Evolutionary conservation across 1,139 yeast species (phyloP), one percentile per base, ranked within the genome.

Genomic region (Protomyces inundatus): DNA sequence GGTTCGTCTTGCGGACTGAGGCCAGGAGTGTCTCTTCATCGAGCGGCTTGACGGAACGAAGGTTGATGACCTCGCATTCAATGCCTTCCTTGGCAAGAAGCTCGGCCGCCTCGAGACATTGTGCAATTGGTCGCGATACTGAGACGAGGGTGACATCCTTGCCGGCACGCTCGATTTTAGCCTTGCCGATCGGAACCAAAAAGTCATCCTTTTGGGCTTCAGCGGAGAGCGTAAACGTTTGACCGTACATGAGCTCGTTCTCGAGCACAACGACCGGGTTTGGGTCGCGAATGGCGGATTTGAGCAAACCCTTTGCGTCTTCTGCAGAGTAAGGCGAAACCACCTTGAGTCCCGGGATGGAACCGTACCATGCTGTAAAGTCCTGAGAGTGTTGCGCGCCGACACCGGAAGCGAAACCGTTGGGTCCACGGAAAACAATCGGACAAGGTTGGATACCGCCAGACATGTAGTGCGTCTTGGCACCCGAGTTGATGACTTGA

Each of bases 361-460:
- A 82, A 70, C 97, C 98, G 80, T 95, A 93, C 98, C 98, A 93
- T 64, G 97, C 90, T 66, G 97, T 84, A 77, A 85, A 93, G 79
- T 90, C 96, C 80, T 93, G 99, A 52, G 98, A 93, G 80, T 93
- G 99, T 79, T 93, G 99, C 66, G 99, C 99, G 72, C 85, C 99
- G 72, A 93, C 98, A 83, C 98, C 98, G 58, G 97, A 97, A 71
- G 98, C 97, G 61, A 98, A 97, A 79, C 98, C 99, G 78, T 95
- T 95, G 68, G 98, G 98, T 73, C 98, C 98, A 80, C 98, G 87
- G 83, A 95, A 95, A 62, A 96, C 91, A 74, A 93, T 89, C 79
- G 89, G 91, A 82, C 97, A 91, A 68, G 91, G 91, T 79, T 91
- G 97, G 69, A 86, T 88, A 81, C 99, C 99, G 77, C 99, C 99